Conservation (phyloP, 495 filamentous ascomycete genomes). For the Neurospora sp. region DNA sequence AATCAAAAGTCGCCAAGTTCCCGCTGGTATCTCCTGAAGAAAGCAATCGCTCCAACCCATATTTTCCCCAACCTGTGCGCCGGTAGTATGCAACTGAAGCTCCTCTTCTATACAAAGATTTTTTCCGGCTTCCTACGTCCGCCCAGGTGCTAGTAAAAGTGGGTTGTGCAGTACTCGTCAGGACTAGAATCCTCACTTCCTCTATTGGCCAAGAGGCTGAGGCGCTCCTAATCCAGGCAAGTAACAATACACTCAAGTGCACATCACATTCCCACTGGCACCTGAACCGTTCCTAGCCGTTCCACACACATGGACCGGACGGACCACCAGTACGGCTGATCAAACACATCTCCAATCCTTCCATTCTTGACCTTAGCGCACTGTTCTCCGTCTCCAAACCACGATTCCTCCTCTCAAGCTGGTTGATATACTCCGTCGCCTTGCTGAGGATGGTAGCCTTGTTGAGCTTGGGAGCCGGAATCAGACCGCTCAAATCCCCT, state of each 20-base stretch:
- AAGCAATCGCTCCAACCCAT: background rate
- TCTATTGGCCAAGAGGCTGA: background rate
- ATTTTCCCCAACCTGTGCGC: background rate
- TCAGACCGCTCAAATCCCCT: conserved; percentile 6
- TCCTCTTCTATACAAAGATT: background rate
- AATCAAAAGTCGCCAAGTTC: background rate
- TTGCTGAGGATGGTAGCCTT: conserved; percentile 71
- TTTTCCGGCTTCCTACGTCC: background rate
- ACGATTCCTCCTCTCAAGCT: conserved; percentile 68
- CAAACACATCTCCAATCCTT: conserved; percentile 50
- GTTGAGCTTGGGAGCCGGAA: conserved; percentile 16
- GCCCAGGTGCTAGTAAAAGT: background rate
- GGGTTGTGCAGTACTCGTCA: background rate
- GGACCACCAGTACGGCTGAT: conserved; percentile 13
- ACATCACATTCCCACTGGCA: background rate
- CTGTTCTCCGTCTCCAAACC: conserved; percentile 64
- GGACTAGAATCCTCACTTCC: background rate
- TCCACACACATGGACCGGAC: background rate
- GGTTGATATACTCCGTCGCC: conserved; percentile 80
- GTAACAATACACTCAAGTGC: background rate
- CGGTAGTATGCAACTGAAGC: background rate
- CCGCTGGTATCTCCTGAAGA: background rate
- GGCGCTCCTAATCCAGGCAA: background rate
- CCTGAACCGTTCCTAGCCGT: background rate
- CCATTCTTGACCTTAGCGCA: conserved; percentile 52